These are phyloP conservation scores for Colletotrichum gigasporum DNA, from an alignment of 2,329 filamentous ascomycete genomes.

Conservation along the genomic window DNA sequence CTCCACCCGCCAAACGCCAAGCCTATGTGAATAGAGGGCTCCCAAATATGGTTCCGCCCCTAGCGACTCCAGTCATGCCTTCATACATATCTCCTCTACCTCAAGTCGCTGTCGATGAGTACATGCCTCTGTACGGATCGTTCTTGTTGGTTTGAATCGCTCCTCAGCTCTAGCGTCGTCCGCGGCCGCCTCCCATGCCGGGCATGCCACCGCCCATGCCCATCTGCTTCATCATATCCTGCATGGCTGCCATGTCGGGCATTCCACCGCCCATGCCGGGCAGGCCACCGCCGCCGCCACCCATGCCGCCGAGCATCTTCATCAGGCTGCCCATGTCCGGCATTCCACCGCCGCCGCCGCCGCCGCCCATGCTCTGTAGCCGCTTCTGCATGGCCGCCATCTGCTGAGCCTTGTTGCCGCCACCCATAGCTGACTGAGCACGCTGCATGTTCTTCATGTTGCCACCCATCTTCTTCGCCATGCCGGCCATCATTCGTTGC, in stretches of 20 bases:
- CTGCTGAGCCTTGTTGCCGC: slow-evolving; percentile 91
- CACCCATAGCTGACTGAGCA: slow-evolving; percentile 89
- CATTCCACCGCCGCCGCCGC: slow-evolving; percentile 64
- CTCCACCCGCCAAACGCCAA: slow-evolving; percentile 35
- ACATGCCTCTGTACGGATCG: neutral
- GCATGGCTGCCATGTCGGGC: slow-evolving; percentile 81
- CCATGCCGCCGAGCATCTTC: slow-evolving; percentile 87
- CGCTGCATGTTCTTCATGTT: slow-evolving; percentile 98
- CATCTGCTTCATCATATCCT: slow-evolving; percentile 82
- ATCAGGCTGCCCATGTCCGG: slow-evolving; percentile 74
- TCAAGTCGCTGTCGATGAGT: neutral
- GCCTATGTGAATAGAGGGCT: neutral
- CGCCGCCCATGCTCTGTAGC: slow-evolving; percentile 90
- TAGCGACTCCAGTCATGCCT: slow-evolving; percentile 1
- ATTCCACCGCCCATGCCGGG: slow-evolving; percentile 69
- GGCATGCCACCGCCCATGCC: slow-evolving; percentile 61
- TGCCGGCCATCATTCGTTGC: slow-evolving; percentile 97
- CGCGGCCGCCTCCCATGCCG: slow-evolving; percentile 63
- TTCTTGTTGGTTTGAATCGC: slow-evolving; percentile 35
- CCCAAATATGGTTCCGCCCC: neutral
- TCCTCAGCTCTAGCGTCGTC: slow-evolving; percentile 80
- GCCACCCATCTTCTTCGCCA: slow-evolving; percentile 99
- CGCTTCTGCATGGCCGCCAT: slow-evolving; percentile 97
- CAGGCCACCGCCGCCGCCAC: slow-evolving; percentile 67
- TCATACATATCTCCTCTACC: neutral